phyloP scores from a whole-genome alignment of 306 rosid species.

The Senna siamea region DNA sequence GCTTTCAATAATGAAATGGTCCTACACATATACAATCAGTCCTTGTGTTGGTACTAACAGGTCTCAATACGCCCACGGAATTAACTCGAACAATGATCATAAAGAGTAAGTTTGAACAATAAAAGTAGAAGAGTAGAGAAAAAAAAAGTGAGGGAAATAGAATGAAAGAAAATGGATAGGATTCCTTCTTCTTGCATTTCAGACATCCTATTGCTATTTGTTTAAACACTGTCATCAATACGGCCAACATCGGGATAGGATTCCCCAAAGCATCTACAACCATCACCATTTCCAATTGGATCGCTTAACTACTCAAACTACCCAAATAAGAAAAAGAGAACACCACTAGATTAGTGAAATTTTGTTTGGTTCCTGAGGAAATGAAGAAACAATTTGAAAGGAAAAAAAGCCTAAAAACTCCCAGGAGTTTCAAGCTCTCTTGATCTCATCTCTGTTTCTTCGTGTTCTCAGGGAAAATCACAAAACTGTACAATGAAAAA shows the following conservation, averaged over 20 bases:
- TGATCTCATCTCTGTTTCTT: neutral
- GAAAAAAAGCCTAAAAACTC: neutral
- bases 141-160: no score
- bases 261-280: constrained; percentile 79
- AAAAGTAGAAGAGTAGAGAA: no score
- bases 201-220: constrained; percentile 78
- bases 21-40: no score
- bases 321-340: neutral
- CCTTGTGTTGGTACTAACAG: no score
- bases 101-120: no score
- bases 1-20: no score
- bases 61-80: no score
- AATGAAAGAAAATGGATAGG: no score
- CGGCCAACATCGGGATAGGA: constrained; percentile 92
- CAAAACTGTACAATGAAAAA: neutral
- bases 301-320: constrained; percentile 12
- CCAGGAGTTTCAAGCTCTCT: neutral
- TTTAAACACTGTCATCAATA: constrained; percentile 85
- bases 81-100: no score
- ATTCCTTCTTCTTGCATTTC: constrained; percentile 93
- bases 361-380: constrained; percentile 37
- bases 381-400: neutral
- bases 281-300: constrained; percentile 65
- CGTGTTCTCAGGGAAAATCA: neutral
- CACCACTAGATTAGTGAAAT: neutral